Evolutionary conservation across 805 yeast genomes (phyloP).

Genomic region (Teunomyces stri): DNA sequence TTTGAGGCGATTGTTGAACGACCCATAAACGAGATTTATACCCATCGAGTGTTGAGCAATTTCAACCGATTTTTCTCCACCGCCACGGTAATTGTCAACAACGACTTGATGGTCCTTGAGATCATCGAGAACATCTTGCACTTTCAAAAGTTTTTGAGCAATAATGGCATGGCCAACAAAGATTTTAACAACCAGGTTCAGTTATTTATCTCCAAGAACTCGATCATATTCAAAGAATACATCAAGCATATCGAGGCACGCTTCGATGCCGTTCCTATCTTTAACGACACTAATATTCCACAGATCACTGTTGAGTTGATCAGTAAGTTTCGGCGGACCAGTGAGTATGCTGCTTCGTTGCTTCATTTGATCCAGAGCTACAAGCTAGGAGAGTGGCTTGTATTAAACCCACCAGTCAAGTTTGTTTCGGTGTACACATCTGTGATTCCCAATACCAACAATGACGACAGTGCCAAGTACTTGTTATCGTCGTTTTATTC

Average conservation of each 20-base stretch:
- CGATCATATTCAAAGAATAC: constrained; percentile 52
- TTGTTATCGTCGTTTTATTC: constrained; percentile 65
- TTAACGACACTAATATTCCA: constrained; percentile 68
- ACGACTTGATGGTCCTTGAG: constrained; percentile 33
- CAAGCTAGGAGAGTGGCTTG: constrained; percentile 68
- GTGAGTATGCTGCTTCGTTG: constrained; percentile 59
- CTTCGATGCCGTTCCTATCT: constrained; percentile 46
- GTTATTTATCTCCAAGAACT: constrained; percentile 20
- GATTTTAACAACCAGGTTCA: constrained; percentile 10
- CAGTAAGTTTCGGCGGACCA: constrained; percentile 61
- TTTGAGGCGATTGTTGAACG: constrained; percentile 10
- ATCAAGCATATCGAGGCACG: constrained; percentile 54
- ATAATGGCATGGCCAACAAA: constrained; percentile 8
- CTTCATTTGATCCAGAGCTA: constrained; percentile 46
- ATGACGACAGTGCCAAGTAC: constrained; percentile 43
- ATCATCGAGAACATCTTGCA: constrained; percentile 44
- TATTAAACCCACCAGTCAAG: constrained; percentile 53
- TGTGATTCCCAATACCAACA: constrained; percentile 38
- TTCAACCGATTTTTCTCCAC: constrained; percentile 15
- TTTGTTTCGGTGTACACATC: constrained; percentile 46
- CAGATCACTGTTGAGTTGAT: constrained; percentile 72
- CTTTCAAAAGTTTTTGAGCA: constrained; percentile 20
- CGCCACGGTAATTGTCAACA: constrained; percentile 12
- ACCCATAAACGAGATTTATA: constrained; percentile 9
- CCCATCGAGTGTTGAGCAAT: constrained; percentile 11